Conservation (phyloP, 106 monocot genomes). For the Cymbidium sinense region DNA sequence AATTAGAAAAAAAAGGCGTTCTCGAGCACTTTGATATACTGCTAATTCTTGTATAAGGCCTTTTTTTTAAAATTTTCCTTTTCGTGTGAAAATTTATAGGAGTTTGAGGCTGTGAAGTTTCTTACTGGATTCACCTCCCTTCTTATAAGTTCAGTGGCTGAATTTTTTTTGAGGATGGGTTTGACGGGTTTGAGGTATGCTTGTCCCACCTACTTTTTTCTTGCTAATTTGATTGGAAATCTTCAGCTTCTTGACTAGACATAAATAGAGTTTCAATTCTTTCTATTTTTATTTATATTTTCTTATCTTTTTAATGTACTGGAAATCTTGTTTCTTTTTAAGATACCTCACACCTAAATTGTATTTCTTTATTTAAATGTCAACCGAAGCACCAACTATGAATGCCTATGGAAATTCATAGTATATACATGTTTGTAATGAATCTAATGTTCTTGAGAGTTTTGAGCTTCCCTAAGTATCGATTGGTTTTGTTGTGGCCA, state of each 20-base stretch:
- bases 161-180: background rate
- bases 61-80: background rate
- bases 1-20: background rate
- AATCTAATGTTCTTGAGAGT: background rate
- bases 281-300: background rate
- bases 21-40: background rate
- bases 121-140: background rate
- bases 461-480: background rate
- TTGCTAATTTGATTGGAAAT: background rate
- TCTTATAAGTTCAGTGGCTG: background rate
- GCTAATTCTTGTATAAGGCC: background rate
- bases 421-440: background rate
- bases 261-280: background rate
- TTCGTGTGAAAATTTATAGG: background rate
- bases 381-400: background rate
- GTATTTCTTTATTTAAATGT: background rate
- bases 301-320: background rate
- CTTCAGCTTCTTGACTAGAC: background rate
- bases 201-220: background rate
- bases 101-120: background rate
- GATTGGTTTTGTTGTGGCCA: background rate
- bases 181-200: conserved; percentile 3
- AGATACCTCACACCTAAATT: background rate
- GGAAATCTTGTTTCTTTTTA: background rate
- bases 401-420: background rate